Evolutionary conservation across 176 grass and related monocot species (phyloP), one percentile per base, ranked within the genome.

Genomic region (Phragmites australis): DNA sequence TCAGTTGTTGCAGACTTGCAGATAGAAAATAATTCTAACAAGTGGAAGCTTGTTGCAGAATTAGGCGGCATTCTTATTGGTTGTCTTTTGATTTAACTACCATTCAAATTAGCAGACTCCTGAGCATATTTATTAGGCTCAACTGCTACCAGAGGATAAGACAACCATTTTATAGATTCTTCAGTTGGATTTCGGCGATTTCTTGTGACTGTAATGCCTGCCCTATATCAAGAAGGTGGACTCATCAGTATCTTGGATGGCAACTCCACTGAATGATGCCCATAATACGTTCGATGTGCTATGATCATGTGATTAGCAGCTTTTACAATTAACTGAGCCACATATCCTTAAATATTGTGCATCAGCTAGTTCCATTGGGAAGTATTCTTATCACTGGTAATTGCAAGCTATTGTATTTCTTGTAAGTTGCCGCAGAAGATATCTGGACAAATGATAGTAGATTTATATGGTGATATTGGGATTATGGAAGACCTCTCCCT

Each of bases 31-130:
- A 81, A 78, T 80, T 90, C 90, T 97, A 73, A 83, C 79, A 79
- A 88, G 70, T 72, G 86, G 79, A 92, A 93, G 82, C 85, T 97
- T 92, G 86, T 90, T 93, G 88, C 90, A 87, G 93, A 93, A 90
- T 84, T 88, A 81, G 81, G 84, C 81, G 92, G 83, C 89, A 89
- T 89, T 79, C 62, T 80, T 82, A 70, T 37, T 89, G 93, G 89
- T 94, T 89, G 39, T 80, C 68, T 85, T 92, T 93, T 90, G 87
- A 97, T 93, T 88, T 84, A 78, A 76, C 70, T 87, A 70, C 72
- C 83, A 65, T 84, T 91, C 72, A 47, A 85, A 82, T 72, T 83
- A 89, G 81, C 70, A 89, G 72, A 78, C 57, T 80, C 53, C 69
- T 81, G 66, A 79, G 79, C 86, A 89, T 74, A 85, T 79, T 87